Conservation (phyloP, 331 rosid genomes). For the Stylosanthes scabra region DNA sequence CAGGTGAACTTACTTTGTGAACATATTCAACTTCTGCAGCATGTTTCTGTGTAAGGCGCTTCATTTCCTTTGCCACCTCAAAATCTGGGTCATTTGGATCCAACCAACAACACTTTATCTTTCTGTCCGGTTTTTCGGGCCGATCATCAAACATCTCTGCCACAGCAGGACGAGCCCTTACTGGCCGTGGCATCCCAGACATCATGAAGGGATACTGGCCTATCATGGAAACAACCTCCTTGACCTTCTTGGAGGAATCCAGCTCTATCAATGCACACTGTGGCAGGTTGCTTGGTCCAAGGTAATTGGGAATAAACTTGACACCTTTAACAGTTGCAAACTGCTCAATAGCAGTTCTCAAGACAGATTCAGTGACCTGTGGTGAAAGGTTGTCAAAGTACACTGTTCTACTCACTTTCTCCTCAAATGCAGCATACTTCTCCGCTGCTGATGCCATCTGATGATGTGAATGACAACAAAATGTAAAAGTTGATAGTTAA, state of each 20-base stretch:
- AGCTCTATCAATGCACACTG: constrained; percentile 77
- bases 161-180: constrained; percentile 65
- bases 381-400: constrained; percentile 82
- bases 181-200: constrained; percentile 92
- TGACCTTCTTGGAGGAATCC: constrained; percentile 63
- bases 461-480: constrained; percentile 20
- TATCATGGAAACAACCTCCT: constrained; percentile 48
- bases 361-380: constrained; percentile 70
- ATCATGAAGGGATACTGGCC: constrained; percentile 75
- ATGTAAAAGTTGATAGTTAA: neutral
- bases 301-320: constrained; percentile 73
- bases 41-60: constrained; percentile 59
- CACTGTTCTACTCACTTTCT: constrained; percentile 70
- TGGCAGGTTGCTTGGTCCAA: constrained; percentile 57
- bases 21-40: constrained; percentile 58
- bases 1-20: constrained; percentile 49
- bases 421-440: constrained; percentile 65
- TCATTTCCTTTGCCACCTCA: constrained; percentile 57
- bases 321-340: constrained; percentile 65
- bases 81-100: constrained; percentile 70
- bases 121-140: constrained; percentile 65
- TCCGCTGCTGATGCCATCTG: constrained; percentile 60
- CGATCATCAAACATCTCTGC: constrained; percentile 82
- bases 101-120: constrained; percentile 60
- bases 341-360: constrained; percentile 79